Evolutionary conservation across 1,139 yeast genomes (phyloP).

Genomic region (Lodderomyces beijingensis): DNA sequence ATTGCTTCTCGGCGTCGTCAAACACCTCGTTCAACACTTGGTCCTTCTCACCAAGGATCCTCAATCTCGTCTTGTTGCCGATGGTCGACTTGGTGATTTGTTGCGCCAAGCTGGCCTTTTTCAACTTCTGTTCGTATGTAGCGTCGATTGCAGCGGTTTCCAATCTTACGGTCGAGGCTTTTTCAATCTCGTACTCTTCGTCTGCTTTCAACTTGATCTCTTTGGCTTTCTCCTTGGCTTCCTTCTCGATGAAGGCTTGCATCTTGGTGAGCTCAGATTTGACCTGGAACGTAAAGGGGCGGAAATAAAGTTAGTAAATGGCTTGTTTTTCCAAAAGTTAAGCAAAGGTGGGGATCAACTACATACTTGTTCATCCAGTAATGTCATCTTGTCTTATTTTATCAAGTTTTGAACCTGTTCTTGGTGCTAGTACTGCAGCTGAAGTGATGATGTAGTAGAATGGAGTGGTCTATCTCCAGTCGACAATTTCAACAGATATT

Average conservation of each 20-base stretch:
- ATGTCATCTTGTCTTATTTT: constrained; percentile 25
- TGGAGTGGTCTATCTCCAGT: no score
- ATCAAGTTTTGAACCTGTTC: not conserved
- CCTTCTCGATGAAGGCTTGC: constrained; percentile 98
- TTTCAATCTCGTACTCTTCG: constrained; percentile 97
- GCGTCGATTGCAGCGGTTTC: constrained; percentile 89
- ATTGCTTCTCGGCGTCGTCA: constrained; percentile 59
- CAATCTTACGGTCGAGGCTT: constrained; percentile 87
- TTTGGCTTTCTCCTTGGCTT: constrained; percentile 97
- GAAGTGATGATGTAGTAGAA: no score
- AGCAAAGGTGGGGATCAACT: not conserved
- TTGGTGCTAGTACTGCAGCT: no score
- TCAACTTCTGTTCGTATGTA: constrained; percentile 74
- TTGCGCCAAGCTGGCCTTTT: constrained; percentile 88
- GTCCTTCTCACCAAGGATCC: constrained; percentile 83
- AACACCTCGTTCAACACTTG: constrained; percentile 73
- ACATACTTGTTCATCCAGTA: constrained; percentile 48
- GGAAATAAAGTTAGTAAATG: not conserved
- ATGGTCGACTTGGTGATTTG: constrained; percentile 94
- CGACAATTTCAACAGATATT: no score
- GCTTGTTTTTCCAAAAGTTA: not conserved
- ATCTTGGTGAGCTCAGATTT: constrained; percentile 93
- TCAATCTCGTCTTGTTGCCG: constrained; percentile 90
- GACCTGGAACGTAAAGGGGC: constrained; percentile 47
- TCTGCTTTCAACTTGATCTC: constrained; percentile 95